phyloP scores from a whole-genome alignment of 352 stramenopile species.

The Lagenidium giganteum region DNA sequence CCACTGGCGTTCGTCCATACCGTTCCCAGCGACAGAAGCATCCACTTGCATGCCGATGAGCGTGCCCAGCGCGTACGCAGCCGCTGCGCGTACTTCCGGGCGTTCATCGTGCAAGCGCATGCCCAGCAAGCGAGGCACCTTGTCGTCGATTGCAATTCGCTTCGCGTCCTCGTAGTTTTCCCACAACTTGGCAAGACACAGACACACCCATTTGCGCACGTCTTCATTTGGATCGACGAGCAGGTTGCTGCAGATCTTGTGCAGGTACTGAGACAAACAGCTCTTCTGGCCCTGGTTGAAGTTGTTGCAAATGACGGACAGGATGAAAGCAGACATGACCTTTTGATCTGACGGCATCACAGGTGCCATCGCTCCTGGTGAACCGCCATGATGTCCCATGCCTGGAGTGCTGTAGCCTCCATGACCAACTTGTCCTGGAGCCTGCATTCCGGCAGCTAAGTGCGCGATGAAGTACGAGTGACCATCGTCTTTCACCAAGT shows the following conservation, averaged over 20 bases:
- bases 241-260: conserved; percentile 58
- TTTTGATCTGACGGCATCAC: conserved; percentile 85
- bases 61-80: conserved; percentile 90
- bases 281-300: conserved; percentile 88
- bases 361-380: background rate
- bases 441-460: conserved; percentile 44
- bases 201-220: conserved; percentile 72
- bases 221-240: conserved; percentile 50
- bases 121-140: conserved; percentile 78
- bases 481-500: conserved; percentile 94
- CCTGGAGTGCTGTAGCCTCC: conserved; percentile 4
- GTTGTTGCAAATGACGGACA: conserved; percentile 89
- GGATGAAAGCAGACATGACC: conserved; percentile 92
- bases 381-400: too few species aligned
- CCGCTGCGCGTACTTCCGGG: conserved; percentile 86
- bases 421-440: conserved; percentile 5
- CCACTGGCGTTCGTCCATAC: conserved; percentile 30
- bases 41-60: conserved; percentile 80
- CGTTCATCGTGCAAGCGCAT: conserved; percentile 70
- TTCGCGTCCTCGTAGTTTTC: conserved; percentile 88
- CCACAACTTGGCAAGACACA: conserved; percentile 92
- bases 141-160: conserved; percentile 66
- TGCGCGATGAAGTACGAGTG: conserved; percentile 94
- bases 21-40: conserved; percentile 21
- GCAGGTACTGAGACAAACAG: conserved; percentile 86